These are phyloP conservation scores for Pharus latifolius DNA, from an alignment of 176 grass and related monocot genomes.

Conservation along the genomic window DNA sequence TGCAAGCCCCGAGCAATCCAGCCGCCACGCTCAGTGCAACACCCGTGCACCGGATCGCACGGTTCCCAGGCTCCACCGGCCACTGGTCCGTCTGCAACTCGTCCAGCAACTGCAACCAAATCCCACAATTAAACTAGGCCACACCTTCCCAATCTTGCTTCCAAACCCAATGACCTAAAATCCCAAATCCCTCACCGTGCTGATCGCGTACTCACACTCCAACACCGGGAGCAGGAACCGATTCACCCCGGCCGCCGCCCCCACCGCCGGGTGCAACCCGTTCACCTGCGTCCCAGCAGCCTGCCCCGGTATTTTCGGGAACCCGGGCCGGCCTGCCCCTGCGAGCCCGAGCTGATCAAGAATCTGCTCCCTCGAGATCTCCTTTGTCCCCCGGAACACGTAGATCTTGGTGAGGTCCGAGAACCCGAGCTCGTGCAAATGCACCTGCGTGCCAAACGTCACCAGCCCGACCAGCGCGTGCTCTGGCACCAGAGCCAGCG, in stretches of 20 bases:
- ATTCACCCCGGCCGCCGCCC: slow-evolving; percentile 32
- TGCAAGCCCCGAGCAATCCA: slow-evolving; percentile 80
- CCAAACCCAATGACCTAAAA: background rate
- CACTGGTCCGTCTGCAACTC: slow-evolving; percentile 89
- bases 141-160: background rate
- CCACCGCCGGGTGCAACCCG: slow-evolving; percentile 37
- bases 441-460: slow-evolving; percentile 92
- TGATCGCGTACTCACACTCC: slow-evolving; percentile 82
- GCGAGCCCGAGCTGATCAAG: slow-evolving; percentile 90
- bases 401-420: slow-evolving; percentile 94
- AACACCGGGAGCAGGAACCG: slow-evolving; percentile 87
- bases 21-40: slow-evolving; percentile 87
- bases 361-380: slow-evolving; percentile 93
- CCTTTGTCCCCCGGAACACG: slow-evolving; percentile 89
- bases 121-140: background rate
- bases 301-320: slow-evolving; percentile 50
- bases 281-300: slow-evolving; percentile 27
- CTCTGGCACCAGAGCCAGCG: slow-evolving; percentile 72
- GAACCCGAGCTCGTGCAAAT: slow-evolving; percentile 90
- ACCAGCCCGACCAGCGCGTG: slow-evolving; percentile 84
- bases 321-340: slow-evolving; percentile 30
- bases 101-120: slow-evolving; percentile 62
- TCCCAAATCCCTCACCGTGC: slow-evolving; percentile 40
- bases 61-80: slow-evolving; percentile 69
- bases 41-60: slow-evolving; percentile 76